Evolutionary conservation across 108 stramenopile genomes (phyloP).

Genomic region (Tribonema minus): DNA sequence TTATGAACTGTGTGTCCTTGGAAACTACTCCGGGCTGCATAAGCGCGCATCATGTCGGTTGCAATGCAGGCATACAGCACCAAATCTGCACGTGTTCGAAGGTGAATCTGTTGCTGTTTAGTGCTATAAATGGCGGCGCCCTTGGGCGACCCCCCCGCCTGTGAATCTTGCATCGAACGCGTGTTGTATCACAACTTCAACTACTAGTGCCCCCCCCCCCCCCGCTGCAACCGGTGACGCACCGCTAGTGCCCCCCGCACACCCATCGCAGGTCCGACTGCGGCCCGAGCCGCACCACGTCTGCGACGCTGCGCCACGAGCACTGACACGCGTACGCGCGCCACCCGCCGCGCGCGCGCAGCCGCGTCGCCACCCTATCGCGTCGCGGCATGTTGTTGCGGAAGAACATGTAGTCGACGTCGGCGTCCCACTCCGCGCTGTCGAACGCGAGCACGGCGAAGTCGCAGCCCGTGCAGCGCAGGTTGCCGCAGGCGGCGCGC

Average conservation of each 20-base stretch:
- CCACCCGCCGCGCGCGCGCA: not conserved
- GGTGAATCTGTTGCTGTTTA: no score
- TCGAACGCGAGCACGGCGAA: slow-evolving; percentile 37
- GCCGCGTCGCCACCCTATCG: slow-evolving; percentile 32
- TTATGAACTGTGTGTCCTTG: no score
- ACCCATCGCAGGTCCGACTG: slow-evolving; percentile 40
- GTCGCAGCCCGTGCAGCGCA: slow-evolving; percentile 45
- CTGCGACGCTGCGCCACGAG: slow-evolving; percentile 39
- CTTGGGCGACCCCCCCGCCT: no score
- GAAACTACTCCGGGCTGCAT: no score
- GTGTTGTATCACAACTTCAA: not conserved
- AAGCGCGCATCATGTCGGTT: no score
- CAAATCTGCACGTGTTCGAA: no score
- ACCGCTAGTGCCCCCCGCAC: slow-evolving; percentile 37
- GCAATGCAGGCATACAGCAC: no score
- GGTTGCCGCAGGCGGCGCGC: slow-evolving; percentile 19
- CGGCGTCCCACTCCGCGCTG: slow-evolving; percentile 16
- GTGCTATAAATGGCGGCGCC: no score
- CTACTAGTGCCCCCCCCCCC: slow-evolving; percentile 35
- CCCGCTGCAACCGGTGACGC: slow-evolving; percentile 43
- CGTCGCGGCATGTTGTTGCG: slow-evolving; percentile 43
- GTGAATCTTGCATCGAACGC: no score
- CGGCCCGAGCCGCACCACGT: slow-evolving; percentile 1
- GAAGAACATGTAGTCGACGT: slow-evolving; percentile 48
- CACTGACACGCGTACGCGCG: slow-evolving; percentile 54